phyloP scores from a whole-genome alignment of 345 rosid species.

The Bruguiera gymnorhiza region DNA sequence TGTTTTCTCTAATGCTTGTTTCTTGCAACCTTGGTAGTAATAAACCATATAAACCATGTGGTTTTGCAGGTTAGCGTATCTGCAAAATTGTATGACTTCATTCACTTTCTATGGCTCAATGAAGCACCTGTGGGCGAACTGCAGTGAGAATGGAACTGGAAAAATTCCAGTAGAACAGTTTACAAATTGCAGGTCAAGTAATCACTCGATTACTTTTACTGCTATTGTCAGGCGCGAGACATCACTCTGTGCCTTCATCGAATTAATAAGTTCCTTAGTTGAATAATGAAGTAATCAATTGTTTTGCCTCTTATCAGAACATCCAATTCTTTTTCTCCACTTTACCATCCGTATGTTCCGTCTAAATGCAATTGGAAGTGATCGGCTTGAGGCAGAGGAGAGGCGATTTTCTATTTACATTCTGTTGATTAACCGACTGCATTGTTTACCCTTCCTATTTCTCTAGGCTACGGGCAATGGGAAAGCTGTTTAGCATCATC shows the following conservation, averaged over 20 bases:
- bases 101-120: conserved; percentile 93
- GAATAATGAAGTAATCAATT: background rate
- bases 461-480: too few species aligned
- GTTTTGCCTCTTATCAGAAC: background rate
- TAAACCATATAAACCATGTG: background rate
- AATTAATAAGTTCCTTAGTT: background rate
- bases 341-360: background rate
- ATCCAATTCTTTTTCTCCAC: background rate
- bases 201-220: background rate
- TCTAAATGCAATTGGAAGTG: background rate
- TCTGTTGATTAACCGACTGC: too few species aligned
- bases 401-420: too few species aligned
- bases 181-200: conserved; percentile 19
- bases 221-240: too few species aligned
- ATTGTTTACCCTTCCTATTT: too few species aligned
- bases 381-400: too few species aligned
- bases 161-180: conserved; percentile 6
- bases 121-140: conserved; percentile 99
- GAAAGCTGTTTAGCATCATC: too few species aligned
- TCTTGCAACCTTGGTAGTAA: too few species aligned
- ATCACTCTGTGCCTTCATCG: too few species aligned
- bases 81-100: conserved; percentile 80
- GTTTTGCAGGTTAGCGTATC: conserved; percentile 77
- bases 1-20: background rate
- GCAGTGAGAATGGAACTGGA: conserved; percentile 32